Evolutionary conservation across 257 asterid species (phyloP).

Genomic region (Salvia rosmarinus): DNA sequence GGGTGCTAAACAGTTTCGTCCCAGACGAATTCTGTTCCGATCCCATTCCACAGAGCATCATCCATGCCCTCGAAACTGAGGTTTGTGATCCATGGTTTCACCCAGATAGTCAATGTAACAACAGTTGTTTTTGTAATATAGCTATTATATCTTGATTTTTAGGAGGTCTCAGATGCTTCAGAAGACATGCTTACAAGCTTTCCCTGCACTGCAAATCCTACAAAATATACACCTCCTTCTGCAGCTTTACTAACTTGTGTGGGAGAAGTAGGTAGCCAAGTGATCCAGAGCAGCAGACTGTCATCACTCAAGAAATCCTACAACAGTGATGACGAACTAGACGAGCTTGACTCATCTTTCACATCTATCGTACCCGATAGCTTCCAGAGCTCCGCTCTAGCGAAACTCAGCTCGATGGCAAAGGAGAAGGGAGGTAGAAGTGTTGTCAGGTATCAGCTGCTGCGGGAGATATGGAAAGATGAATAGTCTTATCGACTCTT

Average conservation of each 20-base stretch:
- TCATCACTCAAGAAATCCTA: conserved; percentile 72
- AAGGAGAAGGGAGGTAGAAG: conserved; percentile 58
- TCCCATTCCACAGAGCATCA: conserved; percentile 68
- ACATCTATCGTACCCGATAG: conserved; percentile 61
- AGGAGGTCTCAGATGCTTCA: conserved; percentile 55
- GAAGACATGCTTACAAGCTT: conserved; percentile 49
- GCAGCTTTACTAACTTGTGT: conserved; percentile 61
- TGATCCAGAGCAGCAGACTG: conserved; percentile 51
- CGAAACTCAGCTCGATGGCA: conserved; percentile 51
- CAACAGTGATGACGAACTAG: conserved; percentile 89
- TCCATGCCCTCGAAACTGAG: conserved; percentile 75
- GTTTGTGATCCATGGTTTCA: conserved; percentile 42
- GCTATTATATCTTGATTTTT: conserved; percentile 15
- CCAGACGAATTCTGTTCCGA: conserved; percentile 90
- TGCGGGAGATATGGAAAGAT: conserved; percentile 65
- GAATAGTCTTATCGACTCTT: conserved; percentile 5
- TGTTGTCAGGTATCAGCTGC: conserved; percentile 67
- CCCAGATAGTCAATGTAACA: neutral
- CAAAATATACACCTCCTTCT: conserved; percentile 68
- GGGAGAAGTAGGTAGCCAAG: conserved; percentile 71
- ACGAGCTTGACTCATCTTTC: conserved; percentile 83
- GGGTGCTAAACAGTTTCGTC: conserved; percentile 65
- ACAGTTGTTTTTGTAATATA: conserved; percentile 14
- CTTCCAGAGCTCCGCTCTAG: conserved; percentile 55
- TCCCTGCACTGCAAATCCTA: conserved; percentile 65